Percentiles rank a stretch among this genome's conserved stretches.
phyloP scores from a whole-genome alignment of 2,329 filamentous ascomycete genomes.

The Xylaria sp. region DNA sequence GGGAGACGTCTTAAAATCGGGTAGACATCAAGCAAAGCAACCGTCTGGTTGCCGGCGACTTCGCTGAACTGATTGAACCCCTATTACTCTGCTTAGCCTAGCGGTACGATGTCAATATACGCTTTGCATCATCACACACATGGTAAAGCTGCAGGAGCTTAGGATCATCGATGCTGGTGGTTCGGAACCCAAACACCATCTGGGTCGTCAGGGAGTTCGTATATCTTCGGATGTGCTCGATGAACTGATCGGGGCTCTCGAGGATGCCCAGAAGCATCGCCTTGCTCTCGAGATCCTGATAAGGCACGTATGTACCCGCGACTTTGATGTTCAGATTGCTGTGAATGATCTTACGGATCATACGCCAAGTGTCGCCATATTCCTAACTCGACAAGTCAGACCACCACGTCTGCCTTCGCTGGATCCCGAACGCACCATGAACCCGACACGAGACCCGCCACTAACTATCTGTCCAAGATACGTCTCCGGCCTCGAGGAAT shows the following conservation, averaged over 20 bases:
- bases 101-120: neutral
- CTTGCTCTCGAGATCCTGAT: constrained; percentile 59
- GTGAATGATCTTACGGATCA: constrained; percentile 45
- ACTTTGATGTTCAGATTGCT: constrained; percentile 50
- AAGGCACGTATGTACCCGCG: constrained; percentile 53
- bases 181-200: constrained; percentile 53
- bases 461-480: constrained; percentile 45
- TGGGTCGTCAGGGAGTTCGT: constrained; percentile 51
- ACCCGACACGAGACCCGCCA: constrained; percentile 18
- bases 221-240: constrained; percentile 50
- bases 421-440: constrained; percentile 19
- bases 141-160: constrained; percentile 47
- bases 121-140: constrained; percentile 19
- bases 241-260: constrained; percentile 44
- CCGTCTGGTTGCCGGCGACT: constrained; percentile 30
- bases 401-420: neutral
- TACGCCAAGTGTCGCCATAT: constrained; percentile 41
- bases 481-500: constrained; percentile 48
- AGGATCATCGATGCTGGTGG: constrained; percentile 43
- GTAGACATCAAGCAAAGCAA: constrained; percentile 49
- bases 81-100: constrained; percentile 15
- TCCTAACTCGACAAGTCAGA: constrained; percentile 21
- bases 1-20: constrained; percentile 49
- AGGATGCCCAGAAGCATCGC: constrained; percentile 55
- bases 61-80: constrained; percentile 24